Evolutionary conservation across 371 early-diverging fungal genomes (phyloP), one percentile per base, ranked within the genome.

Genomic region (Syncephalastrum sp.): DNA sequence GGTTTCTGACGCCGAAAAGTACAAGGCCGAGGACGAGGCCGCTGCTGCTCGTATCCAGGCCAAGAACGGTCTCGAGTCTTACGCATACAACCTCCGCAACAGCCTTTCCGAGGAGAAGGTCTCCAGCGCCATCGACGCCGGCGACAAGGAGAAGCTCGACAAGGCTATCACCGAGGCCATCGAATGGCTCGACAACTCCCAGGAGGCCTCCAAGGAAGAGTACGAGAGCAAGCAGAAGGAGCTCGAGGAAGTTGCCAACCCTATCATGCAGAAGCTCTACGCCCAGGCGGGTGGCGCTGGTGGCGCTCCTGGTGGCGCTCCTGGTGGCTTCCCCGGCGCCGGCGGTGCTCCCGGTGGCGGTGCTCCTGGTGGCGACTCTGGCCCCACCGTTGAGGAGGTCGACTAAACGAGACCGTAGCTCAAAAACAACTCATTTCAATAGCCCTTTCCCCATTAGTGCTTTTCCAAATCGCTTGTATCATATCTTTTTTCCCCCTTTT

Each of bases 1-100:
- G 94, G 90, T 99, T 48, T 60, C 79, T 64, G 98, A 98, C 61
- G 98, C 97, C 61, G 96, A 96, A 81, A 91, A 94, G 85, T 95
- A 89, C 88, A 91, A 92, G 85, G 92, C 88, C 59, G 96, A 96
- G 79, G 97, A 97, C 82, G 92, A 93, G 75, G 90, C 79, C 27
- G 91, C 90, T 56, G 91, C 92, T 61, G 90, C 87, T 60, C 91
- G 94, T 69, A 85, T 94, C 74, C 68, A 83, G 55, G 85, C 96
- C 73, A 89, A 90, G 85, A 96, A 95, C 88, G 90, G 85, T 54
- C 86, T 96, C 57, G 97, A 96, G 85, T 86, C 89, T 47, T 93
- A 93, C 72, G 88, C 94, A 61, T 95, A 93, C 89, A 91, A 90
- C 88, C 87, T 95, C 70, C 88, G 91, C 79, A 94, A 92, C 88